phyloP scores from a whole-genome alignment of 2,329 filamentous ascomycete genomes.

The Aspergillus sojae region DNA sequence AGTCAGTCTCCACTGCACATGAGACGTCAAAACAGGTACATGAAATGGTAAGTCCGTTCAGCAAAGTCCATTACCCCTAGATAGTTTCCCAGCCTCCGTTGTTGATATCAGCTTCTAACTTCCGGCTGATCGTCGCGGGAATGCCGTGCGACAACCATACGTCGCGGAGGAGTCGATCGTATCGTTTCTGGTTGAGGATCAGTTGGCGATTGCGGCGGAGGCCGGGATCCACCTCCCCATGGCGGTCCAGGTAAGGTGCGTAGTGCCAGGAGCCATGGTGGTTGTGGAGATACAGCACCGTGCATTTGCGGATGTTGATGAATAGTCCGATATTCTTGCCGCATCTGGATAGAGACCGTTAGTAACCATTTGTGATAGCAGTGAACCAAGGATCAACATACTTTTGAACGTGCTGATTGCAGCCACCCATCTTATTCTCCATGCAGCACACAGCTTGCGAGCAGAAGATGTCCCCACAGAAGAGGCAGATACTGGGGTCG shows the following conservation, averaged over 20 bases:
- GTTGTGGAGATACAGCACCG: slow-evolving; percentile 82
- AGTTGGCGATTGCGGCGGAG: slow-evolving; percentile 84
- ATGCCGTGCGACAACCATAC: slow-evolving; percentile 86
- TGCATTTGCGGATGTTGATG: slow-evolving; percentile 96
- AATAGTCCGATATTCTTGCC: slow-evolving; percentile 89
- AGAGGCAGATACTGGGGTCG: slow-evolving; percentile 88
- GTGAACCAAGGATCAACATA: slow-evolving; percentile 49
- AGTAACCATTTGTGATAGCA: slow-evolving; percentile 6
- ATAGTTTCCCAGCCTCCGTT: slow-evolving; percentile 92
- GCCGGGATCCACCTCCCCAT: slow-evolving; percentile 93
- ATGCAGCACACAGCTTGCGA: slow-evolving; percentile 91
- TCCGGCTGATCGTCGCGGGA: slow-evolving; percentile 84
- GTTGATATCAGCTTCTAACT: slow-evolving; percentile 92
- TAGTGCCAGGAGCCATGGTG: slow-evolving; percentile 79
- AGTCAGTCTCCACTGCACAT: neutral
- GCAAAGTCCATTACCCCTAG: slow-evolving; percentile 20
- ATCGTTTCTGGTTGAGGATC: slow-evolving; percentile 90
- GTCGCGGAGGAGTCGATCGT: slow-evolving; percentile 82
- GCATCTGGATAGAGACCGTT: slow-evolving; percentile 62
- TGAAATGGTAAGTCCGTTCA: neutral
- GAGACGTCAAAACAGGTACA: slow-evolving; percentile 3
- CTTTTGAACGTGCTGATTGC: slow-evolving; percentile 86
- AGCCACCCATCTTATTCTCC: slow-evolving; percentile 72
- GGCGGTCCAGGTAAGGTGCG: slow-evolving; percentile 92
- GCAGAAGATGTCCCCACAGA: slow-evolving; percentile 97